Evolutionary conservation across 208 protist species (phyloP).

Genomic region (Porcisia deanei): DNA sequence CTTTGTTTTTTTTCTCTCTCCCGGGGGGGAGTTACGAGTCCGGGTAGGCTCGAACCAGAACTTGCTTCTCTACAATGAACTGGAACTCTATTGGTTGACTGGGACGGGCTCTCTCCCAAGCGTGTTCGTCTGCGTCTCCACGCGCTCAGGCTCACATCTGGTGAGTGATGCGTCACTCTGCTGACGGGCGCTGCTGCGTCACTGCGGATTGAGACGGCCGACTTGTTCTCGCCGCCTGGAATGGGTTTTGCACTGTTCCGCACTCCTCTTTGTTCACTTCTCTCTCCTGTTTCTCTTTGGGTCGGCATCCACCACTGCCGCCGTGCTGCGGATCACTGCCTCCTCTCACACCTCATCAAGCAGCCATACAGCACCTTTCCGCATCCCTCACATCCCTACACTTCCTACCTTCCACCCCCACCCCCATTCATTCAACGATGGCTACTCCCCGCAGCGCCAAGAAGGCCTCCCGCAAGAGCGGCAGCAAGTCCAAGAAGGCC

Average conservation of each 20-base stretch:
- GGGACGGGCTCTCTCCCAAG: not conserved
- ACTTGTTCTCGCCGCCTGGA: not conserved
- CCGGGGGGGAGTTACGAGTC: not conserved
- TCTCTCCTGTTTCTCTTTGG: not conserved
- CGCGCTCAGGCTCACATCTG: not conserved
- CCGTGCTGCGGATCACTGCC: not conserved
- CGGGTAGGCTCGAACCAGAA: not conserved
- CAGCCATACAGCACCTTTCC: not conserved
- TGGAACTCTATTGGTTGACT: not conserved
- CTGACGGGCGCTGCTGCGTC: not conserved
- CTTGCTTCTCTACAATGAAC: not conserved
- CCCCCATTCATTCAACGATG: slow-evolving; percentile 29
- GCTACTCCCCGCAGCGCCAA: slow-evolving; percentile 70
- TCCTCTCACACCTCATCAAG: not conserved
- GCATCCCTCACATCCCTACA: not conserved
- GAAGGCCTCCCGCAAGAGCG: slow-evolving; percentile 77
- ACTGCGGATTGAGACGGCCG: not conserved
- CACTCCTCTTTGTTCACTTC: not conserved
- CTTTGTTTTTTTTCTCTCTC: slow-evolving; percentile 13
- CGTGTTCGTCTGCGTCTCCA: too few species aligned
- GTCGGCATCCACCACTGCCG: not conserved
- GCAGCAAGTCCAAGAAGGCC: slow-evolving; percentile 93
- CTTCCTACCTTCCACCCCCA: not conserved
- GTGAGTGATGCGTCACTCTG: not conserved
- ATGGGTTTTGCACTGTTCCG: not conserved